These are phyloP conservation scores for Tieghemostelium lacteum DNA, from an alignment of 78 protist genomes.

Conservation along the genomic window DNA sequence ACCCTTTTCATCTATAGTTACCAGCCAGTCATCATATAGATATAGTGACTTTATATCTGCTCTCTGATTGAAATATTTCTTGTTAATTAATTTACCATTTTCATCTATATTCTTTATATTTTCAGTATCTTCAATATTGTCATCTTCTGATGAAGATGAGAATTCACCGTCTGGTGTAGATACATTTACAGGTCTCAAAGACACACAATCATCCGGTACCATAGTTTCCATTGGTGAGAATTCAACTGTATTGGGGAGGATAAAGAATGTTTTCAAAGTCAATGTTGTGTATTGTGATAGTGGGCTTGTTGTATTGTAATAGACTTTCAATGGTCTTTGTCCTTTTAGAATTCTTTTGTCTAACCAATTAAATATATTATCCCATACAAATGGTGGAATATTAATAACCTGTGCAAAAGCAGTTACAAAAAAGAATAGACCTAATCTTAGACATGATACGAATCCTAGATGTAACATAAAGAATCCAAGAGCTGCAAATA, in stretches of 20 bases:
- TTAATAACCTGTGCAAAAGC: conserved; percentile 20
- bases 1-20: conserved; percentile 36
- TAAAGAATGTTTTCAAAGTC: conserved; percentile 23
- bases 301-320: conserved; percentile 9
- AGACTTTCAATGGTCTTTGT: conserved; percentile 2
- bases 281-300: conserved; percentile 6
- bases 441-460: conserved; percentile 36
- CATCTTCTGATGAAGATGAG: too few relatives aligned
- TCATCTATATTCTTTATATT: not conserved
- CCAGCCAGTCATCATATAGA: conserved; percentile 56
- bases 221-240: conserved; percentile 31
- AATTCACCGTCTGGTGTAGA: not conserved
- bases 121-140: not conserved
- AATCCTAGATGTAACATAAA: conserved; percentile 41
- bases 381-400: conserved; percentile 43
- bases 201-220: too few relatives aligned
- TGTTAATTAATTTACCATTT: not conserved
- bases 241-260: not conserved
- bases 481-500: conserved; percentile 62
- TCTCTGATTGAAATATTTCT: too few relatives aligned
- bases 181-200: too few relatives aligned
- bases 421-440: conserved; percentile 71
- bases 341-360: conserved; percentile 1
- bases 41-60: not conserved
- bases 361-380: not conserved